Percentiles rank a stretch among this genome's conserved stretches.
Conservation (phyloP, 2,329 filamentous ascomycete genomes). For the Teratosphaeria viscida region DNA sequence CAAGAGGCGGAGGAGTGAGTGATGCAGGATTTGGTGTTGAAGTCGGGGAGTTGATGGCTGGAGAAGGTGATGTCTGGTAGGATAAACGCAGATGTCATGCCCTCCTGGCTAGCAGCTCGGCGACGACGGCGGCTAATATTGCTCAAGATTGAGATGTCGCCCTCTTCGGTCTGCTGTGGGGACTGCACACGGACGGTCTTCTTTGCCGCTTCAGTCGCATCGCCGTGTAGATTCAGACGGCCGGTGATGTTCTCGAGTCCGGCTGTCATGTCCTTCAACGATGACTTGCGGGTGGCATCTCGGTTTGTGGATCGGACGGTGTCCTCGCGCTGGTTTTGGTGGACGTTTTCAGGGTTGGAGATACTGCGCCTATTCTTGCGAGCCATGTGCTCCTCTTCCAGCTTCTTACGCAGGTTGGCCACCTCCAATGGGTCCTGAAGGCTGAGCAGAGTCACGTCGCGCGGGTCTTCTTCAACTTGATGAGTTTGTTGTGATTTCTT, state of each 20-base stretch:
- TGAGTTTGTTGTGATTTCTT: not conserved
- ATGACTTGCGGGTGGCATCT: slow-evolving; percentile 39
- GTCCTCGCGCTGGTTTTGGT: slow-evolving; percentile 23
- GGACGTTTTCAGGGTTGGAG: slow-evolving; percentile 7
- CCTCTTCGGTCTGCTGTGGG: slow-evolving; percentile 23
- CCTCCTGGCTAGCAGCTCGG: slow-evolving; percentile 36
- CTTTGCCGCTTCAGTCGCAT: slow-evolving; percentile 18
- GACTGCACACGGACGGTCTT: slow-evolving; percentile 28
- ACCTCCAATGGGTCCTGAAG: slow-evolving; percentile 44
- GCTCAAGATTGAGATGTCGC: slow-evolving; percentile 39
- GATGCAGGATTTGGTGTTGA: slow-evolving; percentile 3
- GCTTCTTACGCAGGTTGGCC: slow-evolving; percentile 41
- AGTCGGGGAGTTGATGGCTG: slow-evolving; percentile 6
- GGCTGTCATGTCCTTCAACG: slow-evolving; percentile 41
- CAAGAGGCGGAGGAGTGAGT: not conserved
- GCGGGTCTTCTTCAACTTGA: slow-evolving; percentile 8
- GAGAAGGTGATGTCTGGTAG: slow-evolving; percentile 51
- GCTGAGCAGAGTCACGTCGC: slow-evolving; percentile 44
- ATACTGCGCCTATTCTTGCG: slow-evolving; percentile 18
- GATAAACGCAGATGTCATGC: slow-evolving; percentile 52
- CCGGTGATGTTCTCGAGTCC: slow-evolving; percentile 25
- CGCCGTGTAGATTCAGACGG: slow-evolving; percentile 11
- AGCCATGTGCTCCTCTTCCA: slow-evolving; percentile 45
- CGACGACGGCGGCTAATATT: slow-evolving; percentile 39
- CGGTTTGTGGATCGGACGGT: slow-evolving; percentile 23